Evolutionary conservation across 2,329 filamentous ascomycete genomes (phyloP), one percentile per base, ranked within the genome.

Genomic region (Cadophora gregata): DNA sequence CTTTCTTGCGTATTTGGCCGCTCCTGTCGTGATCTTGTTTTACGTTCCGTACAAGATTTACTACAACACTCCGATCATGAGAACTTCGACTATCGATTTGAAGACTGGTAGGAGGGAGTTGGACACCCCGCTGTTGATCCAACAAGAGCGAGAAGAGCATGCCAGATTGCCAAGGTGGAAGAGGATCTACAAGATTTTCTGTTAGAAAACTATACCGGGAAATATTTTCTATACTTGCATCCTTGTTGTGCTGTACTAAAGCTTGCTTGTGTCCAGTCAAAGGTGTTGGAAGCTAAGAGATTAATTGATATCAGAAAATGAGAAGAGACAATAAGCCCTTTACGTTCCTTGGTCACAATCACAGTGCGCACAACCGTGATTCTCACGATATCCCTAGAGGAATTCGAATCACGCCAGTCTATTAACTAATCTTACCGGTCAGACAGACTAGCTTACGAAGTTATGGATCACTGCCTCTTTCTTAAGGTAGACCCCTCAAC

Each of bases 11-110:
- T 89, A 87, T 74, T 79, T 89, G 4, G 86, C 86, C 5, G 80
- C 81, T 0, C 84, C 85, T 0, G 79, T 89, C 14, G 82, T 87
- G 27, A 65, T 88, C 19, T 29, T 73, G 0, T 82, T 86, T 66
- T 92, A 90, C 72, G 64, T 93, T 10, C 81, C 80, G 14, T 92
- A 90, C 82, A 93, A 93, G 79, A 1, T 90, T 51, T 85, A 75
- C 51, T 76, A 76, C 19, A 74, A 80, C 68, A 84, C 86, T 1
- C 69, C 67, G 5, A 68, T 73, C 48, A 70, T 69, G 68, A 50
- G 66, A 16, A 33, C 29, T 7, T 6, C 16, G 14, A 58, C 68
- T 29, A 74, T 75, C 47, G 73, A 75, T 69, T 48, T 75, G 36
- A 38, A 62, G 27, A 71, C 70, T n/a, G 74, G 73, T 45, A 31